phyloP scores from a whole-genome alignment of 345 rosid species.

The Bruguiera sexangula region DNA sequence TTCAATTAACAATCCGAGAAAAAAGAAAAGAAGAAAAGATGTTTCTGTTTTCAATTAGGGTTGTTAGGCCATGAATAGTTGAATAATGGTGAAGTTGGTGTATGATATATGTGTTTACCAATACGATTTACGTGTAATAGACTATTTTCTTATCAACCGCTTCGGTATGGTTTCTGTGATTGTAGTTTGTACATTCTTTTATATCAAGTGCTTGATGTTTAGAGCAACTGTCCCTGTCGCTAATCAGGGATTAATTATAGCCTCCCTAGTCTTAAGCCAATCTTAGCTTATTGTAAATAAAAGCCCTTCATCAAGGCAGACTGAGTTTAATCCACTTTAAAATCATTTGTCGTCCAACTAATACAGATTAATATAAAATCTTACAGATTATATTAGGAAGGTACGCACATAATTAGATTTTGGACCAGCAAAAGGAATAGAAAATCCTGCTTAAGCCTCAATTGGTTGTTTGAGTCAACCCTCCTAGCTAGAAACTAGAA shows the following conservation, averaged over 20 bases:
- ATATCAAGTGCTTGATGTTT: conserved; percentile 14
- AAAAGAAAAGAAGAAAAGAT: no score
- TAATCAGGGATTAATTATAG: conserved; percentile 8
- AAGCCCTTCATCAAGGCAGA: neutral
- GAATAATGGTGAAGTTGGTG: conserved; percentile 24
- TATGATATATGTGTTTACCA: conserved; percentile 18
- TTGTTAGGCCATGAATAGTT: conserved; percentile 34
- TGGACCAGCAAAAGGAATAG: neutral
- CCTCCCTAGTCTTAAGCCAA: conserved; percentile 17
- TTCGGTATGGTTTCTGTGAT: conserved; percentile 10
- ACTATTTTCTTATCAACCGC: conserved; percentile 17
- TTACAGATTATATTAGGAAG: neutral
- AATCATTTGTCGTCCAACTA: conserved; percentile 5
- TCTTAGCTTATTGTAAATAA: neutral
- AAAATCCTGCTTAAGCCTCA: neutral
- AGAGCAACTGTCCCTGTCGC: conserved; percentile 30
- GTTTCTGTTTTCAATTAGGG: conserved; percentile 24
- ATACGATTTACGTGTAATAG: conserved; percentile 39
- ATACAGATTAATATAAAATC: neutral
- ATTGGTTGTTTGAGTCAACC: neutral
- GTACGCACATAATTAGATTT: neutral
- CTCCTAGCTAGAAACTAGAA: no score
- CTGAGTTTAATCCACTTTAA: neutral
- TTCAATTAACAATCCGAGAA: neutral
- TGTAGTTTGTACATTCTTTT: conserved; percentile 14